phyloP scores from a whole-genome alignment of 768 basidiomycete genomes.

The Pulveroboletus sp. region DNA sequence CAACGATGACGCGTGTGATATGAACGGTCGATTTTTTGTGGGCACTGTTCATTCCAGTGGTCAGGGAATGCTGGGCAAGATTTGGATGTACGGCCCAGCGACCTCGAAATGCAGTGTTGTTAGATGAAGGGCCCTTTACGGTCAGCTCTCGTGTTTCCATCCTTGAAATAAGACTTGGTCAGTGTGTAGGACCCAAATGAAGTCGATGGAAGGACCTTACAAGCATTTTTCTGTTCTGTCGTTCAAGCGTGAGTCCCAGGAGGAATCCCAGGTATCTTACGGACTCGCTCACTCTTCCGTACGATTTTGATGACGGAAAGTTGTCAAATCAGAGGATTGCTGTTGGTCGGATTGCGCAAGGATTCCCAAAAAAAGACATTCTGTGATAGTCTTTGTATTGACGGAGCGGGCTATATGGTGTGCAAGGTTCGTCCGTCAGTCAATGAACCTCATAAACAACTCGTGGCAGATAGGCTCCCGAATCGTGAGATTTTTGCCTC shows the following conservation, averaged over 20 bases:
- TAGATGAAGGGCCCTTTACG: conserved; percentile 66
- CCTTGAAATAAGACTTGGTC: background rate
- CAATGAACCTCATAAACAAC: background rate
- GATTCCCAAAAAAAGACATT: conserved; percentile 48
- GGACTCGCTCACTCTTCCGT: conserved; percentile 62
- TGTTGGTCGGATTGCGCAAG: conserved; percentile 54
- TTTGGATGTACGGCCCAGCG: conserved; percentile 58
- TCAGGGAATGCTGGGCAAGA: conserved; percentile 49
- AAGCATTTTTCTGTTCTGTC: conserved; percentile 7
- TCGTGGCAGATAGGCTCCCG: conserved; percentile 51
- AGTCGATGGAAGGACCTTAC: conserved; percentile 20
- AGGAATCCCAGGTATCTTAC: conserved; percentile 59
- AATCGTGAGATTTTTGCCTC: conserved; percentile 51
- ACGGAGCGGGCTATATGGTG: conserved; percentile 68
- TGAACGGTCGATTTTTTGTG: conserved; percentile 60
- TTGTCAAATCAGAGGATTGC: conserved; percentile 55
- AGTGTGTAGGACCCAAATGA: conserved; percentile 17
- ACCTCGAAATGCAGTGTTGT: conserved; percentile 46
- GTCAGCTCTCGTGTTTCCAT: conserved; percentile 33
- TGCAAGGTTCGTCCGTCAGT: conserved; percentile 40
- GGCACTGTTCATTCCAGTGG: conserved; percentile 57
- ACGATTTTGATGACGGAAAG: conserved; percentile 48
- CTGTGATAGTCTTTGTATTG: conserved; percentile 67
- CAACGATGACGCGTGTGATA: conserved; percentile 72
- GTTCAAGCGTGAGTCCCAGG: conserved; percentile 8